Base-by-base conservation (phyloP, 352 stramenopile genomes). In the Phytopythium kandeliae region DNA sequence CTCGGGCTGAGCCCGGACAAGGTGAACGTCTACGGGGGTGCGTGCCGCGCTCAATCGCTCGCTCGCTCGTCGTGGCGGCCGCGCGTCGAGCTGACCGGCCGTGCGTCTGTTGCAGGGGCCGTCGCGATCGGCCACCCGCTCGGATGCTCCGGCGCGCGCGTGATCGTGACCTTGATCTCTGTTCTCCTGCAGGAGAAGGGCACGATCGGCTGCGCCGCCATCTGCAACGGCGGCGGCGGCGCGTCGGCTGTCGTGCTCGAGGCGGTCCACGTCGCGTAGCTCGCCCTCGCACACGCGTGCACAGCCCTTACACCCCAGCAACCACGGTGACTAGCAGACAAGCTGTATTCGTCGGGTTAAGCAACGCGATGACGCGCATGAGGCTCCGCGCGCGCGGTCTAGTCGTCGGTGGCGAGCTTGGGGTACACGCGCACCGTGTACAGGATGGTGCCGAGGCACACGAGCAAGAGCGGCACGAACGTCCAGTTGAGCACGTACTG, bases 201-300 rank as follows among this genome's bases (percentile, higher is more conserved):
- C 19, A 87, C 60, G 9, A 76, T 98, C 43, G 95, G 96, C 24
- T 94, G 79, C 60, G 96, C 96, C 10, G 91, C 83, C 17, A 97
- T 99, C 25, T 99, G 96, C 72, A 99, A 99, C 67, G 97, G 96
- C 30, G 97, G 96, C 22, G 96, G 96, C 45, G 96, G 95, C 26
- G 95, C 96, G 21, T 97, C 87, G 3, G 96, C 96, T 1, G 80
- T 99, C 48, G 74, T 99, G 38, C 77, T 99, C 54, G 92, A 98
- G 74, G 82, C 87, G 17, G 52, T 64, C 11, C 62, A 57, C 10
- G 13, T 48, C 24, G 11, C 54, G 25, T 50, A 53, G 45, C 26
- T 5, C 13, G n/a, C n/a, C n/a, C n/a, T n/a, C n/a, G n/a, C n/a
- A n/a, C n/a, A n/a, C n/a, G n/a, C n/a, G n/a, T n/a, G n/a, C n/a